Base-by-base conservation (phyloP, 345 rosid genomes). In the Eucalyptus guilfoylei region DNA sequence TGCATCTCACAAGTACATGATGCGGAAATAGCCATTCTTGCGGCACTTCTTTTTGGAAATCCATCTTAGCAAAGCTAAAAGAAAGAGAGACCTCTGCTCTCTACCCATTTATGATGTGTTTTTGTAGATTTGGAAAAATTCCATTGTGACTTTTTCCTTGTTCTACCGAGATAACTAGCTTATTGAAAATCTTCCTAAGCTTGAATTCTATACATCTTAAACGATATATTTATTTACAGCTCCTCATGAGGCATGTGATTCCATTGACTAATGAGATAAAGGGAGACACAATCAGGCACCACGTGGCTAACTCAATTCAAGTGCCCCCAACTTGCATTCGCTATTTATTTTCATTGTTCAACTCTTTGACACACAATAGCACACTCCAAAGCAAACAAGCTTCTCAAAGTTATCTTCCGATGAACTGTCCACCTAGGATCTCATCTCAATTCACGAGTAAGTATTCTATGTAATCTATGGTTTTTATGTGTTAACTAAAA, bases 371-470 rank as follows among this genome's bases (percentile, higher is more conserved):
- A 55, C 30, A 10, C 30, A 9, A 55, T 23, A 24, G 30, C 13
- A 55, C 12, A 9, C 62, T 55, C 62, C 62, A 11, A 55, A 55
- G 30, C 30, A 55, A 9, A 55, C 3, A 26, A 55, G 62, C 62
- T 55, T 55, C 62, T 55, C 30, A 9, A 23, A 24, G 30, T 24
- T 2, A 6, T 8, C 60, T 55, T 55, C 6, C 1, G 0, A 8
- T 24, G 30, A 55, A 24, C 14, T 24, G 0, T 55, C 1, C 62
- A 55, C 13, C 0, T 24, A 55, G 0, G 1, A 55, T 55, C 62
- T 55, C 3, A 1, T 24, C 62, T 55, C 0, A 3, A 55, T 24
- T 55, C 30, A 55, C 30, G 1, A 10, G 62, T 55, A 55, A 55
- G 1, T 9, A 24, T 24, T 55, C 30, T 8, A 67, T 8, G 40